These are phyloP conservation scores for Silene noctiflora DNA, from an alignment of 179 eudicot species.

Conservation along the genomic window DNA sequence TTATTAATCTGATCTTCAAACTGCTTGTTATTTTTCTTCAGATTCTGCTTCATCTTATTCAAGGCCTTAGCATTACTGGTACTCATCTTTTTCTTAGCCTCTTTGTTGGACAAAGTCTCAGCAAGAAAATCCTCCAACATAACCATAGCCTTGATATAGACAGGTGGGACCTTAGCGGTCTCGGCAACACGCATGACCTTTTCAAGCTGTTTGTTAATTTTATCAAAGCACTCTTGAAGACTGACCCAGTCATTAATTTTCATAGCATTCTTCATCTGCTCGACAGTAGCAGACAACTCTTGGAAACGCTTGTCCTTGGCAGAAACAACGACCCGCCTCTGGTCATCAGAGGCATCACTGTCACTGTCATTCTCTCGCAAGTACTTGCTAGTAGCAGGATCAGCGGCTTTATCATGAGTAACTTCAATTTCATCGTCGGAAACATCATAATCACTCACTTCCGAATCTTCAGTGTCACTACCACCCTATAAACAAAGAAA, in stretches of 20 bases:
- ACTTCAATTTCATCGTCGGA: constrained; percentile 31
- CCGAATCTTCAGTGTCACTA: constrained; percentile 59
- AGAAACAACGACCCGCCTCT: constrained; percentile 59
- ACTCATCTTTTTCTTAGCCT: constrained; percentile 89
- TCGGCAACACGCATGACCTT: constrained; percentile 74
- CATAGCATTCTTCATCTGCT: constrained; percentile 83
- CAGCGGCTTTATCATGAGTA: constrained; percentile 9
- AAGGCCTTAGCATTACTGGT: constrained; percentile 75
- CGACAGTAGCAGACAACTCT: constrained; percentile 77
- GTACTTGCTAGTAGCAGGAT: constrained; percentile 41
- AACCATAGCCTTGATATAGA: constrained; percentile 71
- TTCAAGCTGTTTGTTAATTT: constrained; percentile 83
- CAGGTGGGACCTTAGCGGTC: constrained; percentile 53
- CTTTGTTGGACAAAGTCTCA: constrained; percentile 70
- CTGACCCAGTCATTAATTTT: constrained; percentile 90
- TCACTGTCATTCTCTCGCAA: constrained; percentile 33
- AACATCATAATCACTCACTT: constrained; percentile 36
- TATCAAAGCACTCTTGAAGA: constrained; percentile 75
- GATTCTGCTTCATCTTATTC: constrained; percentile 78
- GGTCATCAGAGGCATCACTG: constrained; percentile 56
- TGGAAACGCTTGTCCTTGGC: constrained; percentile 78
- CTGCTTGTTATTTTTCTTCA: constrained; percentile 80
- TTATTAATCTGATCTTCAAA: constrained; percentile 67
- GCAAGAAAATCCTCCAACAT: constrained; percentile 71
- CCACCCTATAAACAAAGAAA: constrained; percentile 39